Conservation (phyloP, 768 basidiomycete genomes). For the Trametes elegans region DNA sequence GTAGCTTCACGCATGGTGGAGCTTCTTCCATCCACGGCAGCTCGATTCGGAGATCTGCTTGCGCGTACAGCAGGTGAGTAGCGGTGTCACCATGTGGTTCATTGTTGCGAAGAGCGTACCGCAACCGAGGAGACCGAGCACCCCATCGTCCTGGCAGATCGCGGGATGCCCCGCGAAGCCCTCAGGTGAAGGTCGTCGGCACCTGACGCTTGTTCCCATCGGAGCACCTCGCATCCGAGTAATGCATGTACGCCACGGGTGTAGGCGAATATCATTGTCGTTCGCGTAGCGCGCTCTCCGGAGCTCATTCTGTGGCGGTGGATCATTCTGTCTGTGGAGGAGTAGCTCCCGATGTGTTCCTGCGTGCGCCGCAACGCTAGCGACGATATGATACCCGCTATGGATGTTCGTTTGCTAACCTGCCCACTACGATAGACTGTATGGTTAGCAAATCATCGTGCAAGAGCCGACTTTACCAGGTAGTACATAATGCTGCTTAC, state of each 20-base stretch:
- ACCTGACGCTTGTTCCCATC: neutral
- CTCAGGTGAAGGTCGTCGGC: neutral
- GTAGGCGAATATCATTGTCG: neutral
- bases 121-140: neutral
- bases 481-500: too few species aligned
- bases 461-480: too few species aligned
- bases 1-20: too few species aligned
- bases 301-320: neutral
- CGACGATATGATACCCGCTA: too few species aligned
- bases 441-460: too few species aligned
- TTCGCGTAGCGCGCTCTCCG: too few species aligned
- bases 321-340: neutral
- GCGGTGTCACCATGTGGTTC: too few species aligned
- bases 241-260: neutral
- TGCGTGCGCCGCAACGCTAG: neutral
- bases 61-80: too few species aligned
- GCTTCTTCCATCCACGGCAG: too few species aligned
- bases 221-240: neutral
- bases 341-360: neutral
- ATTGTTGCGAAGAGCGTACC: neutral
- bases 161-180: slow-evolving; percentile 1
- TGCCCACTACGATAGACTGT: too few species aligned
- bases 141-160: neutral
- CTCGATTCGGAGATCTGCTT: neutral
- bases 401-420: too few species aligned